Evolutionary conservation across 2,329 filamentous ascomycete genomes (phyloP).

Genomic region (Pestalotiopsis sp.): DNA sequence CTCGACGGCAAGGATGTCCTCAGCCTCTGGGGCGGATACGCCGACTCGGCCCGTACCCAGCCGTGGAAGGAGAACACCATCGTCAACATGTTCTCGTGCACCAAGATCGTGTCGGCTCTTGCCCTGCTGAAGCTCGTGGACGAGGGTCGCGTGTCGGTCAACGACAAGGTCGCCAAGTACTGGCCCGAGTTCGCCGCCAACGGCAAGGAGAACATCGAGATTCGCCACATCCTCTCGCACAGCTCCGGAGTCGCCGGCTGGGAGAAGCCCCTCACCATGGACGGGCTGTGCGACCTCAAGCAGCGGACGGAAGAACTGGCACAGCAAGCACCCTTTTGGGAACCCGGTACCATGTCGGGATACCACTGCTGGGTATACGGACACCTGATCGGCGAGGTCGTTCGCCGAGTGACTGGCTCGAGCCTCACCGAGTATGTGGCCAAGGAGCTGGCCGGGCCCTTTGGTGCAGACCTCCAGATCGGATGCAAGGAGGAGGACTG

Average conservation of each 20-base stretch:
- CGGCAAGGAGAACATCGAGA: constrained; percentile 39
- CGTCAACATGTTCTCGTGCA: constrained; percentile 37
- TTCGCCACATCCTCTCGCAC: constrained; percentile 42
- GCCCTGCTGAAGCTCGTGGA: constrained; percentile 39
- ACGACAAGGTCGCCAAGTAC: constrained; percentile 39
- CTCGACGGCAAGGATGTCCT: constrained; percentile 39
- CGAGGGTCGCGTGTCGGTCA: constrained; percentile 35
- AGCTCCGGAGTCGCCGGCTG: constrained; percentile 36
- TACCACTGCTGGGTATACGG: constrained; percentile 43
- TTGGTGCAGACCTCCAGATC: constrained; percentile 48
- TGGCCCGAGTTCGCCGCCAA: constrained; percentile 47
- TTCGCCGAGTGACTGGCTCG: constrained; percentile 41
- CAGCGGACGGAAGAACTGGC: constrained; percentile 35
- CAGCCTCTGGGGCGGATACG: constrained; percentile 43
- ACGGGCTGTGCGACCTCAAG: constrained; percentile 35
- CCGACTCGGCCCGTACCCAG: constrained; percentile 28
- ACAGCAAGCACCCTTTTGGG: constrained; percentile 43
- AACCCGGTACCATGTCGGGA: constrained; percentile 40
- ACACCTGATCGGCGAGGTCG: constrained; percentile 43
- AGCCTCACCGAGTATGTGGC: constrained; percentile 39
- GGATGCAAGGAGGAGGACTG: constrained; percentile 44
- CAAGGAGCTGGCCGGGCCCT: constrained; percentile 37
- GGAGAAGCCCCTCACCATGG: constrained; percentile 31
- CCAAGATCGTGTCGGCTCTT: constrained; percentile 39
- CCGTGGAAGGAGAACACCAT: constrained; percentile 41